Conservation (phyloP, 225 moss, liverwort and hornwort genomes). For the Ulota crispa region DNA sequence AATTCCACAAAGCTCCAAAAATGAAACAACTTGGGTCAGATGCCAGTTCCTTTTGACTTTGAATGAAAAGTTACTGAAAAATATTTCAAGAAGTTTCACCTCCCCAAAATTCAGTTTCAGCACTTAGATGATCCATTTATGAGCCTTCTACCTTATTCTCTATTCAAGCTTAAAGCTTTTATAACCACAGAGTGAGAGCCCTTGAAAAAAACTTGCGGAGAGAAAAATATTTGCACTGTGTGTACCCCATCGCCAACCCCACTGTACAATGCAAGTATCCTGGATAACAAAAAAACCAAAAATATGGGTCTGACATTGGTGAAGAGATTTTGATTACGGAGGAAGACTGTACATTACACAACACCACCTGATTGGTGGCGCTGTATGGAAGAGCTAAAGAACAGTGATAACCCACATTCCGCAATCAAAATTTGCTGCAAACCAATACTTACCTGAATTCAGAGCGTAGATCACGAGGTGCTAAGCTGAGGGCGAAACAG, state of each 20-base stretch:
- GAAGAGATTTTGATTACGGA: background rate
- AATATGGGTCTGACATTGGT: background rate
- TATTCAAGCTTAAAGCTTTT: too few relatives aligned
- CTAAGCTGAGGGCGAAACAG: background rate
- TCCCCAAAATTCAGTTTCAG: too few relatives aligned
- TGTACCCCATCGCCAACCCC: slow-evolving; percentile 1
- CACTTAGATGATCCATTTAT: too few relatives aligned
- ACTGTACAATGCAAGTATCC: background rate
- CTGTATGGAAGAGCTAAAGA: background rate
- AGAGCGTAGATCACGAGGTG: background rate
- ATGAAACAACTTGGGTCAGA: too few relatives aligned
- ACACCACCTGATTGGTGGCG: background rate
- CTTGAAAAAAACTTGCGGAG: background rate
- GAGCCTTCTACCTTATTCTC: too few relatives aligned
- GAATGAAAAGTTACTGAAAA: too few relatives aligned
- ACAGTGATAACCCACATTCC: background rate
- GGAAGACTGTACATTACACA: background rate
- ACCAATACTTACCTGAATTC: background rate
- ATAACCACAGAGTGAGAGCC: background rate
- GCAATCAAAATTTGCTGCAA: background rate
- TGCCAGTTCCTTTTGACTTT: too few relatives aligned
- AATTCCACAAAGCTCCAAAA: too few relatives aligned
- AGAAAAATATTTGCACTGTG: background rate
- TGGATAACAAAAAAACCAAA: background rate
- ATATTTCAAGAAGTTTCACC: too few relatives aligned